Conservation (phyloP, 371 early-diverging fungal species). For the Fennellomyces sp. region DNA sequence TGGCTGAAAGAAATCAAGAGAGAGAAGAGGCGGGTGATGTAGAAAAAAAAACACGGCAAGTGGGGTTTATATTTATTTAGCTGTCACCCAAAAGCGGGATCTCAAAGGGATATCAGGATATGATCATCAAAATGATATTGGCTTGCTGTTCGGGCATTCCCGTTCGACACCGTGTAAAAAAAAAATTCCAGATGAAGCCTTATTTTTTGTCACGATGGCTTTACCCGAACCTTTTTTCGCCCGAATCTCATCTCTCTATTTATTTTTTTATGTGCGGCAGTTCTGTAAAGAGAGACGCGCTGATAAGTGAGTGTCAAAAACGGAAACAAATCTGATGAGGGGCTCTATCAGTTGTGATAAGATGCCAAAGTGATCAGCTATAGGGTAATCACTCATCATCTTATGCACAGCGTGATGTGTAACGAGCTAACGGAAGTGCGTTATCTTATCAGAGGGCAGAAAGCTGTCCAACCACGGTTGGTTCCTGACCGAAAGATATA, state of each 20-base stretch:
- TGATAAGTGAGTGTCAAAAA: neutral
- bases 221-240: no score
- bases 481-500: neutral
- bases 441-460: constrained; percentile 4
- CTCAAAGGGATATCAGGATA: constrained; percentile 5
- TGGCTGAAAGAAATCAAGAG: constrained; percentile 4
- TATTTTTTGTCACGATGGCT: neutral
- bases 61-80: constrained; percentile 3
- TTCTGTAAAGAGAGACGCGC: neutral
- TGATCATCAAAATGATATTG: constrained; percentile 6
- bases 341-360: neutral
- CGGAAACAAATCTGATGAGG: neutral
- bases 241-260: constrained; percentile 1
- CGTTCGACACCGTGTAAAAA: constrained; percentile 4
- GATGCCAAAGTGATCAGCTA: neutral
- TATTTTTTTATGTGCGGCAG: neutral
- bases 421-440: constrained; percentile 1
- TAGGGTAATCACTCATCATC: constrained; percentile 4
- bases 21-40: neutral
- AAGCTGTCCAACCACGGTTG: constrained; percentile 1
- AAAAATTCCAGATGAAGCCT: neutral
- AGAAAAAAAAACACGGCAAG: neutral
- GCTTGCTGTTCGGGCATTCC: neutral
- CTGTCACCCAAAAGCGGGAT: constrained; percentile 6
- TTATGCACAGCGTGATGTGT: neutral